A percentile compares a stretch with the other conserved stretches of the same genome.
Conservation (phyloP, 225 moss, liverwort and hornwort species). For the Marchantia paleacea region DNA sequence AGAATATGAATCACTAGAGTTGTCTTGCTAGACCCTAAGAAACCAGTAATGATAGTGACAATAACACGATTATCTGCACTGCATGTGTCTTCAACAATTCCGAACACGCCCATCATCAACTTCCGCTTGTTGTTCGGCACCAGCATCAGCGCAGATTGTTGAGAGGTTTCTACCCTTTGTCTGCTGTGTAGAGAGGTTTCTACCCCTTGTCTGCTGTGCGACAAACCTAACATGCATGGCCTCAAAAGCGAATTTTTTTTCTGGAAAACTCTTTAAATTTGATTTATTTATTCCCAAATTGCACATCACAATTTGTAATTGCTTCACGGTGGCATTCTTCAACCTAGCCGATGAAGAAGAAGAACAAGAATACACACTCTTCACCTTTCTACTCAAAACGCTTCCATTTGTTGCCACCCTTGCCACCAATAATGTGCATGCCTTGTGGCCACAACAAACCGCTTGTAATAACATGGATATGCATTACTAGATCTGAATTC, state of each 20-base stretch:
- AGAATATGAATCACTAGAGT: conserved; percentile 89
- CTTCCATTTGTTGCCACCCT: background rate
- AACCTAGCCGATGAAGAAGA: background rate
- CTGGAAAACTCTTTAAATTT: background rate
- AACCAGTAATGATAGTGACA: conserved; percentile 92
- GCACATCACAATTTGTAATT: background rate
- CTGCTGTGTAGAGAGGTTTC: no score
- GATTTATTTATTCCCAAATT: background rate
- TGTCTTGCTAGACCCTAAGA: conserved; percentile 94
- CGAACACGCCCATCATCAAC: conserved; percentile 1
- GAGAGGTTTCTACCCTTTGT: conserved; percentile 3
- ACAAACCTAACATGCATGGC: background rate
- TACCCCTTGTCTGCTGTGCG: background rate
- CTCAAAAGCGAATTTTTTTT: background rate
- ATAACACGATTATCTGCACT: conserved; percentile 56
- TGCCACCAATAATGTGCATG: background rate
- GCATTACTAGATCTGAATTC: no score
- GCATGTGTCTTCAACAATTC: conserved; percentile 47
- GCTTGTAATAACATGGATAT: no score
- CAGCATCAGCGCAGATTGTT: background rate
- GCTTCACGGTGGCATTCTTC: background rate
- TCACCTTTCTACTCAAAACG: background rate
- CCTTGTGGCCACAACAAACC: conserved; percentile 13
- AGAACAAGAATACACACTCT: no score
- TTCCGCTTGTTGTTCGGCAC: conserved; percentile 6